Evolutionary conservation across 306 rosid species (phyloP), one percentile per base, ranked within the genome.

Genomic region (Sechiopsis laciniata): DNA sequence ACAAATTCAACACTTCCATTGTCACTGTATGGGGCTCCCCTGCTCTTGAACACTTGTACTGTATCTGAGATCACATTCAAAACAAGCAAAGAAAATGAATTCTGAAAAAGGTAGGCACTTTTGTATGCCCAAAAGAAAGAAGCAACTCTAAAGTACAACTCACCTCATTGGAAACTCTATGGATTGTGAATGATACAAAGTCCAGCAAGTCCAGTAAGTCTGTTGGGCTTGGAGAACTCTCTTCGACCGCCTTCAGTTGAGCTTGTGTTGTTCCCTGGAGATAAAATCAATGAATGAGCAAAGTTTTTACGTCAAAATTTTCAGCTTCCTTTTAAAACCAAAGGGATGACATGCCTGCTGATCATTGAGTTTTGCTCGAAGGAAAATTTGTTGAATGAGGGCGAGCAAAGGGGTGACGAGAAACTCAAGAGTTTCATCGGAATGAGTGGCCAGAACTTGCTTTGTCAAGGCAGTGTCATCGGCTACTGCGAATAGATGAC

Each of bases 371-470:
- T 82, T 80, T 56, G 88, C 78, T 12, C 61, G 80, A 53, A 20
- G 71, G 66, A 88, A 81, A 80, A 88, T 79, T 57, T 88, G 86
- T 74, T 88, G 87, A 59, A 88, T 85, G 54, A 85, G 72, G 37
- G 57, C 59, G 40, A 88, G 82, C 71, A 88, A 86, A 55, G 89
- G 84, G 57, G 73, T 77, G 68, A 77, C 78, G 75, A 78, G 81
- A 55, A 80, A 70, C 1, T 80, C 85, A 0, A 75, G 69, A 22
- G 68, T 82, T 29, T 83, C 89, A 6, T 87, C 84, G 29, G 55
- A 61, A 80, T 88, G 89, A 7, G 87, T 82, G 62, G 76, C 74
- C 52, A 72, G 58, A 68, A 88, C 62, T 76, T 85, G 87, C 74
- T 82, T 88, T 32, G 79, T 78, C 74, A 88, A 54, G 15, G 77